Base-by-base conservation (phyloP, 768 basidiomycete genomes). In the Mrakia blollopis region DNA sequence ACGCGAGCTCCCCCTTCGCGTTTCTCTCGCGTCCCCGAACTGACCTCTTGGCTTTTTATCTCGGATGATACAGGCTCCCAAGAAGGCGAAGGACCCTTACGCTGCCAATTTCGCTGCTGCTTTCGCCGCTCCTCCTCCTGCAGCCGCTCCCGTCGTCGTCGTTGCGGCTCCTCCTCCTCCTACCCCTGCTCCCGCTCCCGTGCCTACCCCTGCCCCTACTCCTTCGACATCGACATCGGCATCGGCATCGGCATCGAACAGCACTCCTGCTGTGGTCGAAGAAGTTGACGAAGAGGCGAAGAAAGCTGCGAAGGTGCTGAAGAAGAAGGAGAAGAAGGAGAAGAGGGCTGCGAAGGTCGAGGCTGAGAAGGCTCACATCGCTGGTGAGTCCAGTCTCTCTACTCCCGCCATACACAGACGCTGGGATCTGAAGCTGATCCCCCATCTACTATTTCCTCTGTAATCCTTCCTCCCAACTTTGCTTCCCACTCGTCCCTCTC, bases 231-330 rank as follows among this genome's bases (percentile, higher is more conserved):
- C 23, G 7, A 25, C 30, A 4, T 25, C 32, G 28, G n/a, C n/a
- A n/a, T 50, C 47, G 16, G 21, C 47, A 50, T 16, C 23, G 7
- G 30, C 30, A 4, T 25, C 32, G 28, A 13, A 47, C 23, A 71
- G 7, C 70, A 52, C 68, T 25, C 11, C 70, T 10, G 57, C 54
- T 9, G 73, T 10, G 16, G 61, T 69, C 39, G 44, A 69, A 52
- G 39, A 72, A 3, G 32, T 11, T 9, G n/a, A 50, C 7, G 89
- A 88, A 80, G 91, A 89, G 79, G 87, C 86, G 60, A 30, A 35
- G 73, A 63, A 44, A 62, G 23, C 50, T 16, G 10, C 30, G 60
- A 63, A 57, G 37, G 21, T 11, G 16, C 71, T 54, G 52, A 7
- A 35, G 52, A 44, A 50, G 39, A 54, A 67, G 50, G 60, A 50